phyloP scores from a whole-genome alignment of 306 rosid species.

The Fragaria nilgerrensis region DNA sequence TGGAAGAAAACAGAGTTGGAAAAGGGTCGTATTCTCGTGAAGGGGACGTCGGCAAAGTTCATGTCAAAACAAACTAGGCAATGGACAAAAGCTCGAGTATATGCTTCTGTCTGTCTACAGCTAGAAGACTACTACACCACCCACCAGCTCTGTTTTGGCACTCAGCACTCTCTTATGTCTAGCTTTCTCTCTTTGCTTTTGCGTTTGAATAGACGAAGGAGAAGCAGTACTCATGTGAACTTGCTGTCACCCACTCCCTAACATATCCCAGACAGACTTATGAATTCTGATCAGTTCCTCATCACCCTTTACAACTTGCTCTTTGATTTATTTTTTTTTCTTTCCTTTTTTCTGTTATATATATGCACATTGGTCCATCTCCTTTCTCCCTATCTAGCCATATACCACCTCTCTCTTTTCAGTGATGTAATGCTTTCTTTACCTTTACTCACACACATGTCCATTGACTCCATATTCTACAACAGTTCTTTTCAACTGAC shows the following conservation, averaged over 20 bases:
- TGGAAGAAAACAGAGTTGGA: slow-evolving; percentile 69
- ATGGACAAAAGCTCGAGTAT: slow-evolving; percentile 29
- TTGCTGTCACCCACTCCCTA: slow-evolving; percentile 54
- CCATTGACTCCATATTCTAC: not conserved
- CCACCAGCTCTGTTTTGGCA: slow-evolving; percentile 19
- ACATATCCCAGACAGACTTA: slow-evolving; percentile 7
- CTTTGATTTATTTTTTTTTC: not conserved
- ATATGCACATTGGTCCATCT: not conserved
- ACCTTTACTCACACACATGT: not conserved
- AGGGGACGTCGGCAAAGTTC: slow-evolving; percentile 48
- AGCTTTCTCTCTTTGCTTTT: slow-evolving; percentile 3
- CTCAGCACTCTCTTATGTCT: not conserved
- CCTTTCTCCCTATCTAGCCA: not conserved
- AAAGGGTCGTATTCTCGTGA: slow-evolving; percentile 73
- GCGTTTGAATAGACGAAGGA: not conserved
- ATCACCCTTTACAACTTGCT: slow-evolving; percentile 27
- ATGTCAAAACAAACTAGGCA: slow-evolving; percentile 35
- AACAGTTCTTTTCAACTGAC: slow-evolving; percentile 15
- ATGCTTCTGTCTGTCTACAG: slow-evolving; percentile 23
- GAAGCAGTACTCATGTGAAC: slow-evolving; percentile 46
- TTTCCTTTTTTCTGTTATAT: too few species aligned
- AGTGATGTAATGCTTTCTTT: slow-evolving; percentile 12
- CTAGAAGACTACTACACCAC: not conserved
- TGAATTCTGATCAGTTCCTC: not conserved
- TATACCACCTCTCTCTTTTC: slow-evolving; percentile 7